Percentiles rank a stretch among this genome's conserved stretches.
These are phyloP conservation scores for Neonectria ditissima DNA, from an alignment of 2,329 filamentous ascomycete genomes.

Conservation along the genomic window DNA sequence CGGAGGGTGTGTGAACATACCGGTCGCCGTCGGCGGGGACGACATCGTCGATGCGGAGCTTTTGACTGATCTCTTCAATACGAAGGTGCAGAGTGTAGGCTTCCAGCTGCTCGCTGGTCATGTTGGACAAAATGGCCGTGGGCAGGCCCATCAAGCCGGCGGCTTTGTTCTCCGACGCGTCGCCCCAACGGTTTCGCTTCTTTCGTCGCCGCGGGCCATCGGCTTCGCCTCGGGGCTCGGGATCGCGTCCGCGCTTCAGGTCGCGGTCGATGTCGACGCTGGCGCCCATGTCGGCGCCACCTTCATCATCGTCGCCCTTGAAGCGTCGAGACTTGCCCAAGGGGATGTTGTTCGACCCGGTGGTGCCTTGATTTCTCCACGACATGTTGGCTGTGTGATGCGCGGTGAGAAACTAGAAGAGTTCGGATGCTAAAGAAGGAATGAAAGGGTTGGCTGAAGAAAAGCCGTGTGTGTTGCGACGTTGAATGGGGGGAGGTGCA, in stretches of 20 bases:
- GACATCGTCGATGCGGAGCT: conserved; percentile 98
- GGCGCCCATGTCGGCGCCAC: conserved; percentile 34
- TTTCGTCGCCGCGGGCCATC: conserved; percentile 91
- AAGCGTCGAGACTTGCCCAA: conserved; percentile 88
- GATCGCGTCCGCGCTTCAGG: conserved; percentile 91
- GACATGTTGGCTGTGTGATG: conserved; percentile 61
- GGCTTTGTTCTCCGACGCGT: conserved; percentile 97
- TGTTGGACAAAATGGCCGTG: conserved; percentile 95
- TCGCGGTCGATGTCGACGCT: conserved; percentile 57
- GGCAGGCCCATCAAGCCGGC: conserved; percentile 97
- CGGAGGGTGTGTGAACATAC: conserved; percentile 63
- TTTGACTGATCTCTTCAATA: conserved; percentile 99
- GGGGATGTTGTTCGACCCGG: conserved; percentile 97
- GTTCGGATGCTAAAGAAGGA: conserved; percentile 18
- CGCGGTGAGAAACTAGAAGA: conserved; percentile 8
- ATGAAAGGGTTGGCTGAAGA: conserved; percentile 12
- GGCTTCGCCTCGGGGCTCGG: conserved; percentile 75
- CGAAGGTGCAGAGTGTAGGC: conserved; percentile 96
- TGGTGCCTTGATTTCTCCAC: conserved; percentile 85
- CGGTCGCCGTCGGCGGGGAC: conserved; percentile 96
- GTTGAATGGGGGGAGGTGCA: conserved; percentile 7
- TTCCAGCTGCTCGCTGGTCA: conserved; percentile 98
- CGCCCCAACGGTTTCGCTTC: conserved; percentile 99
- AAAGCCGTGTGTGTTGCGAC: background rate
- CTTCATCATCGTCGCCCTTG: conserved; percentile 66